Evolutionary conservation across 164 flowering plant species (phyloP).

Genomic region (Nymphaea thermarum): DNA sequence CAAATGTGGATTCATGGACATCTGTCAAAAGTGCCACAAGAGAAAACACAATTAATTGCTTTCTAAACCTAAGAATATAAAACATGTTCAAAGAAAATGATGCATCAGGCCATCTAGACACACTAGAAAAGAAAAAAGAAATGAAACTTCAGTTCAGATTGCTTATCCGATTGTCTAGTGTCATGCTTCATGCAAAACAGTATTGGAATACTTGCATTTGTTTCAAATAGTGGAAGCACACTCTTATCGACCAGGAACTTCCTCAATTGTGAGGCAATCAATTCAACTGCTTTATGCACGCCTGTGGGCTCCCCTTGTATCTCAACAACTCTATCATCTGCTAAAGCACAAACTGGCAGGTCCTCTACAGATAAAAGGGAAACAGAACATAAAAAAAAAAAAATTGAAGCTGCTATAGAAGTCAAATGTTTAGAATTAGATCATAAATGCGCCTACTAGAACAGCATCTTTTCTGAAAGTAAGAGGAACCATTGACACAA

Average conservation of each 20-base stretch:
- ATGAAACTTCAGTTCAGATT: not conserved
- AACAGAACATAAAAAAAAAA: not conserved
- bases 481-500: too few relatives aligned
- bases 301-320: slow-evolving; percentile 67
- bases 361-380: slow-evolving; percentile 44
- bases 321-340: slow-evolving; percentile 92
- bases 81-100: not conserved
- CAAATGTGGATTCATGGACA: slow-evolving; percentile 49
- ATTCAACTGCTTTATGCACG: slow-evolving; percentile 77
- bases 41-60: not conserved
- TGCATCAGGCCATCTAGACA: not conserved
- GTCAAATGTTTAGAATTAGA: too few relatives aligned
- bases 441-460: too few relatives aligned
- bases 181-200: not conserved
- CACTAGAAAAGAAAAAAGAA: not conserved
- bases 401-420: too few relatives aligned
- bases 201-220: slow-evolving; percentile 36
- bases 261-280: slow-evolving; percentile 73
- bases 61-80: not conserved
- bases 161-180: not conserved
- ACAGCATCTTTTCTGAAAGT: too few relatives aligned
- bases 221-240: slow-evolving; percentile 73
- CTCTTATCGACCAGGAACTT: slow-evolving; percentile 92
- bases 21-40: slow-evolving; percentile 20
- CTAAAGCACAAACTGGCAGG: slow-evolving; percentile 77